Percentiles rank a stretch among this genome's conserved stretches.
Conservation (phyloP, 78 protist species). For the Planoprotostelium fungivorum region DNA sequence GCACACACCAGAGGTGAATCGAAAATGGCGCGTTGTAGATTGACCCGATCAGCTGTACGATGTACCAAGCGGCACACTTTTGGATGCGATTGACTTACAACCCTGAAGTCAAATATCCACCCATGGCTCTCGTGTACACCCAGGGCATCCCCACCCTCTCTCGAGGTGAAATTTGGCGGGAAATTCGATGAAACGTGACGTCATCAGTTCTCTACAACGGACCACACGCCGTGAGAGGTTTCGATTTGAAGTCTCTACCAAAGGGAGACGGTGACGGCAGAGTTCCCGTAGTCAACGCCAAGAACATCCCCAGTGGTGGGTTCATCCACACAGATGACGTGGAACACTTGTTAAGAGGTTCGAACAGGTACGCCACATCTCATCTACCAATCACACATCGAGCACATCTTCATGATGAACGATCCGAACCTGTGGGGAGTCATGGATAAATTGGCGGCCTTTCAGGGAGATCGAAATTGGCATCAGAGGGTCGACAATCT, state of each 20-base stretch:
- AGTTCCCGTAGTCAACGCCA: neutral
- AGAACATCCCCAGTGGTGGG: neutral
- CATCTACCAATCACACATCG: neutral
- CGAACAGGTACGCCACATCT: neutral
- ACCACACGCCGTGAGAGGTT: neutral
- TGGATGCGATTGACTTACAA: neutral
- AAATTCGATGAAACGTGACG: neutral
- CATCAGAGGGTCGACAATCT: neutral
- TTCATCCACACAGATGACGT: too few species aligned
- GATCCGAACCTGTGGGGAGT: neutral
- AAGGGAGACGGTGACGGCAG: neutral
- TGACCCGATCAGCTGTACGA: neutral
- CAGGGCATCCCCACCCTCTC: neutral
- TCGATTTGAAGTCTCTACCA: neutral
- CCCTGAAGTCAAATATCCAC: neutral
- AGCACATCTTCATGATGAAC: neutral
- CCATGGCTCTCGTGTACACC: neutral
- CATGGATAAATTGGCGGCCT: neutral
- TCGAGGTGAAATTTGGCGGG: neutral
- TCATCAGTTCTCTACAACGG: neutral
- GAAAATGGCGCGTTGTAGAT: too few species aligned
- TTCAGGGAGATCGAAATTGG: neutral
- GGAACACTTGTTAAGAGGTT: too few species aligned
- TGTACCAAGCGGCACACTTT: neutral
- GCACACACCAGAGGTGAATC: too few species aligned